A percentile compares a stretch with the other conserved stretches of the same genome.
These are phyloP conservation scores for Astrephomene gubernaculifera DNA, from an alignment of 139 green algal genomes.

Conservation along the genomic window DNA sequence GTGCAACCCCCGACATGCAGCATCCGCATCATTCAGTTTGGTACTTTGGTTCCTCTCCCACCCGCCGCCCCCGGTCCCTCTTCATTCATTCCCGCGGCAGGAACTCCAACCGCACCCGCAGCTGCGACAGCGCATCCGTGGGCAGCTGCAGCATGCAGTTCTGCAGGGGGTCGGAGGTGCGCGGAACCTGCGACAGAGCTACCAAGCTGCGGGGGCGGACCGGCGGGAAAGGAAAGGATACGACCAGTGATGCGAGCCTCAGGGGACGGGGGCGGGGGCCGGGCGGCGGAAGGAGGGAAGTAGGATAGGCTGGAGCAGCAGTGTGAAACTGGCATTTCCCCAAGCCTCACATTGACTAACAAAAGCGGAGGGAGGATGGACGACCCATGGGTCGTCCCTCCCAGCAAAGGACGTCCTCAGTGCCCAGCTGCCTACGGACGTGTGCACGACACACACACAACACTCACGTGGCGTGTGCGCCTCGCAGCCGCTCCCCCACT, in stretches of 20 bases:
- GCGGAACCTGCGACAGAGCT: constrained; percentile 19
- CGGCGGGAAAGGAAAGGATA: neutral
- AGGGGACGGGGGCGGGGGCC: neutral
- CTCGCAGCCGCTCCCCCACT: constrained; percentile 21
- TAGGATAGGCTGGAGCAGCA: neutral
- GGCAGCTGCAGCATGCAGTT: constrained; percentile 31
- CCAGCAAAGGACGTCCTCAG: too few relatives aligned
- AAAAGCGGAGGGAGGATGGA: too few relatives aligned
- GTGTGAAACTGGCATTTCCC: too few relatives aligned
- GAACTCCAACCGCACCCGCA: constrained; percentile 22
- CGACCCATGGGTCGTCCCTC: too few relatives aligned
- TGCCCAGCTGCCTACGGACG: too few relatives aligned
- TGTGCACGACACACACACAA: neutral
- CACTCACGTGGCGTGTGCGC: constrained; percentile 9
- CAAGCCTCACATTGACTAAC: too few relatives aligned
- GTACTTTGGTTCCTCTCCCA: too few relatives aligned
- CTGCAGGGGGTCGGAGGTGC: neutral
- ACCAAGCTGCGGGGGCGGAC: constrained; percentile 29
- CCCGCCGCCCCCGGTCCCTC: too few relatives aligned
- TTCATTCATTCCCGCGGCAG: neutral
- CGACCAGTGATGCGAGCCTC: too few relatives aligned
- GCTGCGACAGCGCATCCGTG: constrained; percentile 30
- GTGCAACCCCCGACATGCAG: too few relatives aligned
- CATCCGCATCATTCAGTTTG: too few relatives aligned
- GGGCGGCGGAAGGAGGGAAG: neutral